Evolutionary conservation across 2,329 filamentous ascomycete genomes (phyloP).

Genomic region (Arthrocladium fulminans): DNA sequence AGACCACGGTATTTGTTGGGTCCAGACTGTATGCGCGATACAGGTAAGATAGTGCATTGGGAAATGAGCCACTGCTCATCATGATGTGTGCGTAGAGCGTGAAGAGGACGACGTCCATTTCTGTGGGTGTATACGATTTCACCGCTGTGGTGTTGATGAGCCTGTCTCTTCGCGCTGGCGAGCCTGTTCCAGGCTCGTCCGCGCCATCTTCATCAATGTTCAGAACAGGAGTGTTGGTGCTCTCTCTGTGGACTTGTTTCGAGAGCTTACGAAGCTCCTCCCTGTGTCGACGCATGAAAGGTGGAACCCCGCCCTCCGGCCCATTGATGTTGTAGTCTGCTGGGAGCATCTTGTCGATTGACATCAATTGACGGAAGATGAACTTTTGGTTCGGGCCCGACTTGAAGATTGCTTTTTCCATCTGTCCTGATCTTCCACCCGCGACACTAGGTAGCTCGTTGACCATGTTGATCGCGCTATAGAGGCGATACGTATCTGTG

Average conservation of each 20-base stretch:
- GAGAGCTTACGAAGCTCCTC: conserved; percentile 16
- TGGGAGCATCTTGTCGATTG: conserved; percentile 64
- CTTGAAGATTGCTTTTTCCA: conserved; percentile 44
- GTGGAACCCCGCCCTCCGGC: conserved; percentile 29
- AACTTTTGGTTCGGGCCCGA: conserved; percentile 81
- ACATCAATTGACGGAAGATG: conserved; percentile 82
- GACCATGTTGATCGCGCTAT: conserved; percentile 66
- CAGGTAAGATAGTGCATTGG: conserved; percentile 80
- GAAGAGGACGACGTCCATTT: conserved; percentile 70
- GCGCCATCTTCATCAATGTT: not conserved
- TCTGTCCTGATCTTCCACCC: conserved; percentile 14
- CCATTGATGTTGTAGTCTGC: conserved; percentile 36
- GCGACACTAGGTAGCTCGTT: conserved; percentile 51
- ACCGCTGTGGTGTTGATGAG: conserved; percentile 13
- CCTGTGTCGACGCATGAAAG: conserved; percentile 19
- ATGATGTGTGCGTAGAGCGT: conserved; percentile 87
- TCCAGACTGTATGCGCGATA: conserved; percentile 52
- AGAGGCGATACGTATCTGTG: conserved; percentile 76
- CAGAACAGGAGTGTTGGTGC: not conserved
- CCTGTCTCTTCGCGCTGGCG: not conserved
- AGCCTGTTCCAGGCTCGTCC: not conserved
- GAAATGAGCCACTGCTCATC: conserved; percentile 73
- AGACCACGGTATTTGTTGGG: conserved; percentile 51
- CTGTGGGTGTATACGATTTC: conserved; percentile 27
- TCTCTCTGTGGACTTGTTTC: conserved; percentile 25